Percentiles rank a stretch among this genome's conserved stretches.
Evolutionary conservation across 2,329 filamentous ascomycete genomes (phyloP).

Genomic region (Fusarium anthophilum): DNA sequence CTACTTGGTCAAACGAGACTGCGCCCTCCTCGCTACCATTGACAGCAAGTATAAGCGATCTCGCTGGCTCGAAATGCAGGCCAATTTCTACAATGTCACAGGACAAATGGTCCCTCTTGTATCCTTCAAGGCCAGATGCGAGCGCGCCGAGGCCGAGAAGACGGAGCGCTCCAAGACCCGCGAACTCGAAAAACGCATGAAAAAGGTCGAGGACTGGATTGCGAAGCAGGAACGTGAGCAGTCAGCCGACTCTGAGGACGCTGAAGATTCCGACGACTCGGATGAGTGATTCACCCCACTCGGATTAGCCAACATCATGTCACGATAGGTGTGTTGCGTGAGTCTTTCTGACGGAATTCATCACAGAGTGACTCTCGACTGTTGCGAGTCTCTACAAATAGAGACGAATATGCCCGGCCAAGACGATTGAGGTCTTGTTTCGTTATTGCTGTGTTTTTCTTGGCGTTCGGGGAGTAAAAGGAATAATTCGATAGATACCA

Average conservation of each 20-base stretch:
- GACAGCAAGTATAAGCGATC: constrained; percentile 46
- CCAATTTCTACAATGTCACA: constrained; percentile 55
- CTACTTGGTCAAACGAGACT: constrained; percentile 45
- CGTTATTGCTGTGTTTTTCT: not conserved
- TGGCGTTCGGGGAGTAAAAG: not conserved
- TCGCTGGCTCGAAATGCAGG: constrained; percentile 55
- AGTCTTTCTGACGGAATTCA: not conserved
- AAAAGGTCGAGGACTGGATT: constrained; percentile 38
- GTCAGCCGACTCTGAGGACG: not conserved
- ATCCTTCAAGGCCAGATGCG: constrained; percentile 49
- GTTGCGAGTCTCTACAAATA: constrained; percentile 2
- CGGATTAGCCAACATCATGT: not conserved
- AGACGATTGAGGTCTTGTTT: not conserved
- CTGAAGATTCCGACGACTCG: not conserved
- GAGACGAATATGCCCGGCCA: not conserved
- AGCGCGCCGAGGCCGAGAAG: constrained; percentile 39
- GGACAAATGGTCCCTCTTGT: constrained; percentile 53
- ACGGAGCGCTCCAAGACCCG: constrained; percentile 1
- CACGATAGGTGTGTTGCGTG: not conserved
- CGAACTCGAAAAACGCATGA: not conserved
- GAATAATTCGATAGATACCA: not conserved
- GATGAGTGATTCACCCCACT: not conserved
- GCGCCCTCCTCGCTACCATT: constrained; percentile 48
- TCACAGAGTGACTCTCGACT: not conserved
- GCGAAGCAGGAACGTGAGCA: not conserved